Base-by-base conservation (phyloP, 1,139 yeast species). In the Meyerozyma smithsonii region DNA sequence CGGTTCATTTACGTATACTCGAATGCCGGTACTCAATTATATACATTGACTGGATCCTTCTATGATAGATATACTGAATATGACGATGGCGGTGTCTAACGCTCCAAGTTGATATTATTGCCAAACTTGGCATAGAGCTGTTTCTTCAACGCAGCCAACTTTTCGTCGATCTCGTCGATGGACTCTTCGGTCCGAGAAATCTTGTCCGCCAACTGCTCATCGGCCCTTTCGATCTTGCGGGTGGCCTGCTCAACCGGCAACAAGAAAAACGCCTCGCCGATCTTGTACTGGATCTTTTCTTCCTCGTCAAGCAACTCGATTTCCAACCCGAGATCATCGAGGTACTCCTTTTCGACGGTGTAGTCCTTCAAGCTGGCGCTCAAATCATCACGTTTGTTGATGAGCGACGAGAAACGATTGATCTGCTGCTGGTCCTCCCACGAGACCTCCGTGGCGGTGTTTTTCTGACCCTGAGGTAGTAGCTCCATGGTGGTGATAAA, bases 361-460 rank as follows among this genome's bases (percentile, higher is more conserved):
- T 72, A 69, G 41, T 66, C 64, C 26, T 66, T 64, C 36, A 86
- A 66, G 37, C 70, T 70, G n/a, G 63, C 73, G 34, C 72, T 68
- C 19, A 79, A 58, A 23, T 71, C 72, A 48, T 85, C 87, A 50
- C 82, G 79, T 45, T 83, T 78, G 47, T 79, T 70, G 46, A 89
- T 86, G 46, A 89, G 71, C 39, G 89, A 83, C 18, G 96, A 87
- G 55, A 92, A 92, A 56, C 80, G 79, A 60, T 92, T 92, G 66
- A 92, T 92, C 55, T 78, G 78, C 56, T 84, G 81, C 64, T 92
- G 98, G 59, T 92, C 97, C 44, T 78, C 89, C 80, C 90, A 85
- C 20, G 81, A 69, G 19, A 92, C 98, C 54, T 87, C 94, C 0
- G 79, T 55, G 16, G 69, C 74, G 15, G 80, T 81, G 56, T 85